Evolutionary conservation across 2,329 filamentous ascomycete species (phyloP), one percentile per base, ranked within the genome.

Genomic region (Pseudogymnoascus destructans): DNA sequence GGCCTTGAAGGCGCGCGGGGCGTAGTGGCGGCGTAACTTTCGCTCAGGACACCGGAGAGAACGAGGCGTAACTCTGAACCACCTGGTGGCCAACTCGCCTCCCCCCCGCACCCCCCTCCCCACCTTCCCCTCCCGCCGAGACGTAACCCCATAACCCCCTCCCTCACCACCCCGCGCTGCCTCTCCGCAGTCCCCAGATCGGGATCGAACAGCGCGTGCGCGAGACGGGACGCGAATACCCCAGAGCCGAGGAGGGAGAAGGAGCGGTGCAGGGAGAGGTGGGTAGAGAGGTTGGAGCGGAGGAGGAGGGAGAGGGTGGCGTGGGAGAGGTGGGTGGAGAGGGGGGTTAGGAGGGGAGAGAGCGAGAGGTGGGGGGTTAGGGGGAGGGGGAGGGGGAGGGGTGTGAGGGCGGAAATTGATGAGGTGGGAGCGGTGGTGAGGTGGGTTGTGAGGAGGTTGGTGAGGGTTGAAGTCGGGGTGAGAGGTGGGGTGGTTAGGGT

Each of bases 11-110:
- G 11, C 2, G 32, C 32, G 8, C 57, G 54, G 5, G 57, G 40
- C 11, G 62, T 59, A 11, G 63, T 60, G 40, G 67, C 66, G 23
- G 73, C 71, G 64, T 89, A 89, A 62, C 82, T 88, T 63, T 96
- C 91, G 1, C 80, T 79, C 5, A 97, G 74, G 0, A 97, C 79
- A 0, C 89, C 90, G 79, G 91, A 95, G 15, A 98, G 76, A 0
- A 89, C 89, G 4, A 97, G 77, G 8, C 90, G 82, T n/a, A 98
- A 74, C 69, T 97, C 93, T 0, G 91, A 96, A 69, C 88, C 95
- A 21, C 90, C 90, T 3, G 93, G 93, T 23, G 93, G 93, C 93
- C 93, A 97, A n/a, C 32, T 33, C 3, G 9, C 30, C 30, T 32
- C 30, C 30, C 30, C 79, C 88, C n/a, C n/a, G n/a, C n/a, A n/a